These are phyloP conservation scores for Suillus fuscotomentosus DNA, from an alignment of 768 basidiomycete genomes.

Conservation along the genomic window DNA sequence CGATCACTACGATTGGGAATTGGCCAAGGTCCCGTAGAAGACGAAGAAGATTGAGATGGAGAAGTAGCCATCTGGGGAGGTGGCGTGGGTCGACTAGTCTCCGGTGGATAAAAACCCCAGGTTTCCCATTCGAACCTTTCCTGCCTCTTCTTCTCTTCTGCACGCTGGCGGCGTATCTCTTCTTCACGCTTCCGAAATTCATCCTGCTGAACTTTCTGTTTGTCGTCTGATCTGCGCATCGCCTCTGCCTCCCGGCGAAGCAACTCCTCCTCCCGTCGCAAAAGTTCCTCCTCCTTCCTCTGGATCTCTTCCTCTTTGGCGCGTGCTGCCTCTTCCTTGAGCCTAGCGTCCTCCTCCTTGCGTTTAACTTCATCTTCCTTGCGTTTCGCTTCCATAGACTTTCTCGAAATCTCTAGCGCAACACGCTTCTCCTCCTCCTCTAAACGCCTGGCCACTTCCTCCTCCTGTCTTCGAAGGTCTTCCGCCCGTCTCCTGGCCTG, in stretches of 20 bases:
- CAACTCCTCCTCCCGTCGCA: constrained; percentile 31
- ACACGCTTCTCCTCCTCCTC: constrained; percentile 23
- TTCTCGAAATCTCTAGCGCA: constrained; percentile 10
- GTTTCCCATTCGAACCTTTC: constrained; percentile 21
- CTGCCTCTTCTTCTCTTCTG: constrained; percentile 31
- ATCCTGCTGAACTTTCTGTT: constrained; percentile 22
- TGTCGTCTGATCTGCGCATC: constrained; percentile 28
- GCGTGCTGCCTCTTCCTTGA: constrained; percentile 21
- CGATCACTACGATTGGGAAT: constrained; percentile 30
- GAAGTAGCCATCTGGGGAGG: constrained; percentile 13
- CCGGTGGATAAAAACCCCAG: constrained; percentile 24
- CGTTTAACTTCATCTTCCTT: constrained; percentile 25
- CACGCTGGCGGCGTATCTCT: constrained; percentile 27
- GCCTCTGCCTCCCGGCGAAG: constrained; percentile 30
- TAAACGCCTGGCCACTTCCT: constrained; percentile 16
- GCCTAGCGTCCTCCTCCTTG: constrained; percentile 24
- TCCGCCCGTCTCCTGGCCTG: constrained; percentile 19
- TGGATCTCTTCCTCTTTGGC: constrained; percentile 25
- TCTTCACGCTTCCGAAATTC: constrained; percentile 31
- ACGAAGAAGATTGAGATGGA: constrained; percentile 27
- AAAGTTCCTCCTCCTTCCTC: constrained; percentile 27
- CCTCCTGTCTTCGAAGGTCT: constrained; percentile 18
- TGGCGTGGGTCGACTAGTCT: constrained; percentile 20
- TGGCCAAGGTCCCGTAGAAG: constrained; percentile 29
- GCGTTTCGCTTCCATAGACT: constrained; percentile 25